Evolutionary conservation across 2,329 filamentous ascomycete genomes (phyloP), one percentile per base, ranked within the genome.

Genomic region (Teratosphaeria destructans): DNA sequence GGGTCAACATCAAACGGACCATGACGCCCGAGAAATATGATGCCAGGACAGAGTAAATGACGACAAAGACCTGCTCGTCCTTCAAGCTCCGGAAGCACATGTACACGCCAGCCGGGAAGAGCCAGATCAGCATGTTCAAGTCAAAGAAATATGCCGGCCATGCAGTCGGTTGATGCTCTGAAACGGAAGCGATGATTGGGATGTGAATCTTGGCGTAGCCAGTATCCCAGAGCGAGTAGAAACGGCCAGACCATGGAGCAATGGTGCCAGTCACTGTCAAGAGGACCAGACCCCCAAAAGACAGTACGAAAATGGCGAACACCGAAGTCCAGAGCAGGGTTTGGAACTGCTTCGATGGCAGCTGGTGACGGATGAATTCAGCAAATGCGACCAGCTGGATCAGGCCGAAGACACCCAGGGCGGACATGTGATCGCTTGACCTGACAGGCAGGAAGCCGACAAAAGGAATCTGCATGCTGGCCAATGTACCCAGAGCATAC

Each of bases 131-230:
- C 79, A 99, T 86, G 80, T 95, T 96, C 68, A 99, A 82, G 71
- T 99, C 94, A 75, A 99, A 99, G 81, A 99, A 99, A 82, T 96
- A 99, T 16, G 95, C 90, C 2, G 94, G 94, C 94, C 94, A 99
- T 52, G 94, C 94, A 43, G 94, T 99, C 58, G 94, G 94, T 78
- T 99, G 94, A 79, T 99, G 94, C 78, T 99, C 94, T 1, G 94
- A 99, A 54, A 99, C 94, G n/a, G 94, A 99, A 3, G 94, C 94
- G 74, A 99, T 99, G 72, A 99, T 99, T 62, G 94, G 94, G 72
- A 99, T 99, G 72, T 99, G 94, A 64, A 97, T 95, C 82, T 99
- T 99, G 70, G 94, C 94, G 73, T 99, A 99, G 68, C 90, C 88
- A 5, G 94, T 99, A 74, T 99, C 95, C 91, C 93, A 99, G 35